Base-by-base conservation (phyloP, 2,329 filamentous ascomycete genomes). In the Tolypocladium tundrense region DNA sequence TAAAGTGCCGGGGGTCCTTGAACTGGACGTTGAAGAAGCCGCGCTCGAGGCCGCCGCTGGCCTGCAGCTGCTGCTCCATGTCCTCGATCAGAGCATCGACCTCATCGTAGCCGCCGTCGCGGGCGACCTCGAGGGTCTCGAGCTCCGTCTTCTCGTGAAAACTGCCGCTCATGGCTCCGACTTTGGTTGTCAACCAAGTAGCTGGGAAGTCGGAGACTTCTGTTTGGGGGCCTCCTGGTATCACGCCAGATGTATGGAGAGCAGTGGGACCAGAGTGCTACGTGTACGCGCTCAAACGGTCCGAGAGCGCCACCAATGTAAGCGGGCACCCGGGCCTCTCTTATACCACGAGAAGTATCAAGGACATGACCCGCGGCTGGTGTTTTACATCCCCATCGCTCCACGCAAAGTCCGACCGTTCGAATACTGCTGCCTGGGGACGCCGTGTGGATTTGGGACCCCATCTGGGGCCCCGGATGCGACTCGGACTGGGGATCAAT, bases 1-100 rank as follows among this genome's bases (percentile, higher is more conserved):
- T 90, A 68, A 88, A 90, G 57, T 72, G 66, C 65, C 84, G 81
- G 0, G 85, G 84, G 67, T 88, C 79, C 55, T 76, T 77, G 71
- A 88, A 84, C 41, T 80, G 72, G 50, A 87, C 61, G 45, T 86
- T 75, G 65, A 84, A 83, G 60, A 77, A 73, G 43, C 74, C 70
- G 33, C 66, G 71, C 31, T 69, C 66, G 1, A 69, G 62, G 10
- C 70, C 70, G 1, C 69, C 70, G 2, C 59, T 54, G 2, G 62
- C 70, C 13, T 68, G 70, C 21, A 77, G 69, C 64, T 77, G 69
- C 11, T 64, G 65, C 63, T 77, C 75, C 73, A 77, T 73, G 54
- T 73, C 70, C 31, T 64, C 64, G 40, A 77, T 75, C 55, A 77
- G 66, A 16, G 66, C 67, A 53, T 76, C 71, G 19, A 77, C 66